Conservation (phyloP, 768 basidiomycete genomes). For the Kondoa subrosea region DNA sequence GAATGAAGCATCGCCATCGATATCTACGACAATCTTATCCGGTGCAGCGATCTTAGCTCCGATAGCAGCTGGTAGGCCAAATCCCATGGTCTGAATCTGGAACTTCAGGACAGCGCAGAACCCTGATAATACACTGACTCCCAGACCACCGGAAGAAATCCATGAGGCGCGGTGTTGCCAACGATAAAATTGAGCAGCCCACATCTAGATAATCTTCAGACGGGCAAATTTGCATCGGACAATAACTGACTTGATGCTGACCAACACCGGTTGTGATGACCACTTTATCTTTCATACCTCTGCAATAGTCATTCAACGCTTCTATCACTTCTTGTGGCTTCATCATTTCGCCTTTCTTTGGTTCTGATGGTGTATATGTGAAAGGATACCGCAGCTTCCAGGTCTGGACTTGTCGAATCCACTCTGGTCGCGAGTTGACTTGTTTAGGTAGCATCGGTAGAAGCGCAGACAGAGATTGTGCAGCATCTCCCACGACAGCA, state of each 20-base stretch:
- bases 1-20: slow-evolving; percentile 83
- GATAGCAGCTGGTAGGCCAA: slow-evolving; percentile 80
- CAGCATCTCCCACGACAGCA: slow-evolving; percentile 84
- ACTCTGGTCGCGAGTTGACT: slow-evolving; percentile 45
- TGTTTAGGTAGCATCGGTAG: slow-evolving; percentile 44
- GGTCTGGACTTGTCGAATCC: slow-evolving; percentile 62
- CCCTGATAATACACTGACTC: slow-evolving; percentile 42
- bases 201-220: no score
- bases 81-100: slow-evolving; percentile 74
- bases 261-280: slow-evolving; percentile 88
- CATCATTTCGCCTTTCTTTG: slow-evolving; percentile 44
- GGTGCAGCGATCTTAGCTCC: slow-evolving; percentile 95
- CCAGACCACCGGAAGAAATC: slow-evolving; percentile 72
- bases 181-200: slow-evolving; percentile 85
- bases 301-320: slow-evolving; percentile 67
- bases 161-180: slow-evolving; percentile 79
- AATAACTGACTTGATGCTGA: no score
- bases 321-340: slow-evolving; percentile 96
- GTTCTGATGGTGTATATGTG: slow-evolving; percentile 50
- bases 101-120: slow-evolving; percentile 8
- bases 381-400: slow-evolving; percentile 89
- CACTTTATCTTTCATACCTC: slow-evolving; percentile 73
- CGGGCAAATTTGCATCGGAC: no score
- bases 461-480: slow-evolving; percentile 59
- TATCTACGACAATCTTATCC: slow-evolving; percentile 79